Evolutionary conservation across 2,329 filamentous ascomycete genomes (phyloP), one percentile per base, ranked within the genome.

Genomic region (Phyllosticta citriasiana): DNA sequence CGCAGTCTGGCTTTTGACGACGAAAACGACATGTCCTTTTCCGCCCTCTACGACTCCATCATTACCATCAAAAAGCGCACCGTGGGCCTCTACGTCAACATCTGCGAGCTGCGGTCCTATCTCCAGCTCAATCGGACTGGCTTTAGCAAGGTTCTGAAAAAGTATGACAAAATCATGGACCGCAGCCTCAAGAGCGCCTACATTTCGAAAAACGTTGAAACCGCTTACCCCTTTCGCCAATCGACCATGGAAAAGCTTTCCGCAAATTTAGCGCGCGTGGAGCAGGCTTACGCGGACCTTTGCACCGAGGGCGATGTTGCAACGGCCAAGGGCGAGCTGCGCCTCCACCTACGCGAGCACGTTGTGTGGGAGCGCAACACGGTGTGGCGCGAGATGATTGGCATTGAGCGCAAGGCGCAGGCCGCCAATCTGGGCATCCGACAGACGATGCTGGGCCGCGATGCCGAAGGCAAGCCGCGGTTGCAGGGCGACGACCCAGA

Each of bases 321-420:
- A 5, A 77, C 88, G 12, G 92, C 94, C 4, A 89, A 86, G 69
- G 87, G 89, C 66, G 94, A 97, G 71, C 80, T 99, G 62, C 84
- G 94, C 59, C 84, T 96, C 30, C 92, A 99, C 70, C 82, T 99
- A 26, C 82, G 94, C 62, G 95, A 99, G 75, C 94, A 99, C 73
- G 92, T 99, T 22, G 93, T 97, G 0, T 99, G 94, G 95, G 95
- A 99, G 74, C 84, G 94, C 62, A 99, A 99, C 71, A 99, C 94
- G 0, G 94, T 99, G 19, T 99, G 94, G 94, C 82, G 95, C 76
- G 94, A 99, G 69, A 94, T 99, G 84, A 99, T 99, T 72, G 94
- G 93, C 59, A 93, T 99, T 67, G 95, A 99, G 77, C 84, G 94
- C 24, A 92, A 96, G 71, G 91, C 91, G 1, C 93, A 97, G 75